Percentiles rank a stretch among this genome's conserved stretches.
Conservation (phyloP, 2,329 filamentous ascomycete species). For the Apiospora hydei region DNA sequence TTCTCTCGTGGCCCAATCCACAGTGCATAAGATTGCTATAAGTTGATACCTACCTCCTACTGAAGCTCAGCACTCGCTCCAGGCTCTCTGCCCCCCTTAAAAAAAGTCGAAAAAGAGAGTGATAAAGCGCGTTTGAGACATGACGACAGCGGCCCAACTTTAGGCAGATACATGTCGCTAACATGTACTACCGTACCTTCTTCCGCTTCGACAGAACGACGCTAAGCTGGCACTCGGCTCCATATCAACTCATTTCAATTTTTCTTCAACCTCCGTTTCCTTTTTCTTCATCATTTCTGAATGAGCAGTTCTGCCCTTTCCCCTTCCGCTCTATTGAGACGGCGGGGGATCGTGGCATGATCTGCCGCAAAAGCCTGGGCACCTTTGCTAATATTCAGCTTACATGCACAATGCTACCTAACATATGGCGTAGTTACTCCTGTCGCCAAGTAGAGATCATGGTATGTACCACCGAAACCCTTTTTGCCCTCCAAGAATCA, state of each 20-base stretch:
- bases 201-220: not conserved
- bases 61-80: not conserved
- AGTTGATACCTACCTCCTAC: not conserved
- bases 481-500: too few relatives aligned
- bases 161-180: not conserved
- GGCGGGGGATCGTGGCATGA: not conserved
- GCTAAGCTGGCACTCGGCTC: constrained; percentile 2
- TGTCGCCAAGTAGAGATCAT: not conserved
- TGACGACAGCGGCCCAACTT: not conserved
- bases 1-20: not conserved
- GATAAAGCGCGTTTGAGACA: not conserved
- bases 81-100: too few relatives aligned
- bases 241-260: constrained; percentile 7
- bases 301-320: too few relatives aligned
- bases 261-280: not conserved
- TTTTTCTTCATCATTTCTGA: not conserved
- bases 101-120: not conserved
- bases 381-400: not conserved
- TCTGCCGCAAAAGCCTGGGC: not conserved
- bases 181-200: not conserved
- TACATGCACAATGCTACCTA: not conserved
- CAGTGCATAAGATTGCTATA: too few relatives aligned
- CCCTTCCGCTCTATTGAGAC: not conserved
- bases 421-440: not conserved
- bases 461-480: not conserved